Conservation (phyloP, 257 asterid genomes). For the Lithospermum erythrorhizon region DNA sequence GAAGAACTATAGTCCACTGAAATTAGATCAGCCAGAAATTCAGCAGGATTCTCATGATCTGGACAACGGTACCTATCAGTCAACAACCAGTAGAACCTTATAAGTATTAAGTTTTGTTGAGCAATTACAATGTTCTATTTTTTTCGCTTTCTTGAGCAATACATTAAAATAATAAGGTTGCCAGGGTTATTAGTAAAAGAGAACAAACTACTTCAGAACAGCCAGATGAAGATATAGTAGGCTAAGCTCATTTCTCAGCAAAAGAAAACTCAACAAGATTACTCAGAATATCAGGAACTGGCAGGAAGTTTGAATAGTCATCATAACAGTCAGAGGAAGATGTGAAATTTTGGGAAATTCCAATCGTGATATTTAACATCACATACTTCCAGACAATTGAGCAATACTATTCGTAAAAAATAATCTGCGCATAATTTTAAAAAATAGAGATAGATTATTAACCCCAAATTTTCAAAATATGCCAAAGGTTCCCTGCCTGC, state of each 20-base stretch:
- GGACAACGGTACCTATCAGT: constrained; percentile 74
- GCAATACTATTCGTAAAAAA: too few species aligned
- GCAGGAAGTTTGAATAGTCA: too few species aligned
- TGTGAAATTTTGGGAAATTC: too few species aligned
- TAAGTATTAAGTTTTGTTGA: neutral
- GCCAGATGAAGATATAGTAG: too few species aligned
- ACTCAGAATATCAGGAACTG: too few species aligned
- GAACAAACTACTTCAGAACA: neutral
- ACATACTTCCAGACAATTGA: too few species aligned
- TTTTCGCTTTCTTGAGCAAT: neutral
- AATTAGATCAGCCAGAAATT: constrained; percentile 96
- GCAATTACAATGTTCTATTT: neutral
- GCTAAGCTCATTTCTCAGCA: too few species aligned
- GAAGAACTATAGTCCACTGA: constrained; percentile 83
- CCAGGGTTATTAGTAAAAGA: too few species aligned
- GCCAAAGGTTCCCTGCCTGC: constrained; percentile 62
- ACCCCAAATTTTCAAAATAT: constrained; percentile 87
- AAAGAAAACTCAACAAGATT: too few species aligned
- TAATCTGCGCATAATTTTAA: neutral
- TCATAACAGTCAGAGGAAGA: too few species aligned
- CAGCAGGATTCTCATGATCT: constrained; percentile 93
- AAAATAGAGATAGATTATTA: constrained; percentile 21
- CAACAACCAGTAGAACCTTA: constrained; percentile 13
- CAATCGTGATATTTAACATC: too few species aligned
- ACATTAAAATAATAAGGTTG: too few species aligned